Percentiles rank a stretch among this genome's conserved stretches.
phyloP scores from a whole-genome alignment of 495 filamentous ascomycete genomes.

The Podospora bellae-mahoneyi region DNA sequence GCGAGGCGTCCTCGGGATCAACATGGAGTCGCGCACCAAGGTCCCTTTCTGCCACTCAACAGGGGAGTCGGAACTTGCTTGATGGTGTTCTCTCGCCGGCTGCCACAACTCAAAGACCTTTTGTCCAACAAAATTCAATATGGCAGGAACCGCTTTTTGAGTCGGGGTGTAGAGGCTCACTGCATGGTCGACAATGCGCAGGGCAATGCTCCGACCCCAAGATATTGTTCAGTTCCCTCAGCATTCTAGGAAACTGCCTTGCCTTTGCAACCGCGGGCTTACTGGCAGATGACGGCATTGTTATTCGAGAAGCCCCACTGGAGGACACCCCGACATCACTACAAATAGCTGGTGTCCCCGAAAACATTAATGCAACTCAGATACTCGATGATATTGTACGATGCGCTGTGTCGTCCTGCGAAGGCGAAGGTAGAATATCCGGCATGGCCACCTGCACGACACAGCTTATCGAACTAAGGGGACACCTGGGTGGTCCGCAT shows the following conservation, averaged over 20 bases:
- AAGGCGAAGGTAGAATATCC: not conserved
- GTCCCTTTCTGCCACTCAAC: not conserved
- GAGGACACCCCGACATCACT: not conserved
- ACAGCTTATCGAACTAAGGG: not conserved
- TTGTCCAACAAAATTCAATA: not conserved
- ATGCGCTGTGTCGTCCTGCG: constrained; percentile 11
- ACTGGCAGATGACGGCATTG: not conserved
- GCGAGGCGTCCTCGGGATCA: not conserved
- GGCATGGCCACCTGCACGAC: not conserved
- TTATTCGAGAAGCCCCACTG: not conserved
- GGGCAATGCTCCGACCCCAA: not conserved
- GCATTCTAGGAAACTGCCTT: constrained; percentile 4
- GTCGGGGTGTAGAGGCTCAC: not conserved
- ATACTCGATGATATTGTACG: not conserved
- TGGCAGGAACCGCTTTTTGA: not conserved
- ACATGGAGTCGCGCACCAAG: not conserved
- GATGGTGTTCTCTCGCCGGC: not conserved
- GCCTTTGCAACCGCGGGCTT: not conserved
- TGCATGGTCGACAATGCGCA: not conserved
- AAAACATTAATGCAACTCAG: constrained; percentile 5
- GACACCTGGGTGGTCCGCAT: not conserved
- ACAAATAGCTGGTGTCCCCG: not conserved
- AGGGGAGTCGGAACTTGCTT: not conserved
- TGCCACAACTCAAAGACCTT: not conserved
- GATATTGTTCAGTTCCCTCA: not conserved